These are phyloP conservation scores for Calonectria hongkongensis DNA, from an alignment of 2,329 filamentous ascomycete species.

Conservation along the genomic window DNA sequence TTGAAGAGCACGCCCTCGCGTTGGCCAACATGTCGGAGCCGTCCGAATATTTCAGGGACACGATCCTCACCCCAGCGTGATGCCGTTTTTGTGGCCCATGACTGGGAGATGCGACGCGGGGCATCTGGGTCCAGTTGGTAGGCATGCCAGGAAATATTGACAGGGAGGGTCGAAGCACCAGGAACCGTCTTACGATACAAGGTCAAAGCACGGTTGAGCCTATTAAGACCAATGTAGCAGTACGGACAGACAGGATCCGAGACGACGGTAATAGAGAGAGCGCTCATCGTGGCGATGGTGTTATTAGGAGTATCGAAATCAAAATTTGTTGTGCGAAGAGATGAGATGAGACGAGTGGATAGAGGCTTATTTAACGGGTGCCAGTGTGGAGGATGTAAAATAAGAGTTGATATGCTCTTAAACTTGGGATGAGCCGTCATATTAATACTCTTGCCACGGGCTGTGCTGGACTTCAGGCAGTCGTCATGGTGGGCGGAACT, in stretches of 20 bases:
- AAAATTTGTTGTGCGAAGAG: neutral
- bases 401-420: neutral
- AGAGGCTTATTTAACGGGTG: neutral
- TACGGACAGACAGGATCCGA: constrained; percentile 88
- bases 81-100: constrained; percentile 71
- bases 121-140: constrained; percentile 87
- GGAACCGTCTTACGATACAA: constrained; percentile 79
- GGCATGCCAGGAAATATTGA: constrained; percentile 84
- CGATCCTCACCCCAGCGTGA: constrained; percentile 80
- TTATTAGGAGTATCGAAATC: neutral
- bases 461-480: neutral
- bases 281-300: constrained; percentile 73
- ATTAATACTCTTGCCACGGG: constrained; percentile 14
- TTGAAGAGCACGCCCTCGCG: constrained; percentile 83
- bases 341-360: neutral
- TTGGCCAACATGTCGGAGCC: constrained; percentile 75
- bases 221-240: constrained; percentile 88
- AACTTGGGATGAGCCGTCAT: neutral
- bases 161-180: constrained; percentile 76
- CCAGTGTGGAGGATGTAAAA: neutral
- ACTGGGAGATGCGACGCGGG: constrained; percentile 62
- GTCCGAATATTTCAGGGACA: constrained; percentile 73
- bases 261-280: constrained; percentile 85
- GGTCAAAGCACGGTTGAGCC: constrained; percentile 82
- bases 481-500: constrained; percentile 47